phyloP scores from a whole-genome alignment of 176 grass and related monocot species.

The maize (Zea mays) region DNA sequence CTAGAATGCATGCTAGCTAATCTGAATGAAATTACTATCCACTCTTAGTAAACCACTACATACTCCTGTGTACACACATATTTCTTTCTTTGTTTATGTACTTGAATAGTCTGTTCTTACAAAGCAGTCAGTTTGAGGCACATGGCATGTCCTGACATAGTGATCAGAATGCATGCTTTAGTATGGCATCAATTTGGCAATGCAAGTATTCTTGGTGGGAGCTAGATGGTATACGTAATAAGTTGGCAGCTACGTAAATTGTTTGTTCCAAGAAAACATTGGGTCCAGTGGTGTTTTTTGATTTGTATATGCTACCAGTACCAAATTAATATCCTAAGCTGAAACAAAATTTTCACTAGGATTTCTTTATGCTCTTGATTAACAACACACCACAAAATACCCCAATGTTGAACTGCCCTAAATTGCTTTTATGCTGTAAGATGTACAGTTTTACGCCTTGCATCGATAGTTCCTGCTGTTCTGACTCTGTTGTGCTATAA shows the following conservation, averaged over 20 bases:
- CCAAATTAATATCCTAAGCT: no score
- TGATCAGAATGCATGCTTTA: not conserved
- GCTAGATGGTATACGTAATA: not conserved
- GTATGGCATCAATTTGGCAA: not conserved
- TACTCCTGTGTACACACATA: not conserved
- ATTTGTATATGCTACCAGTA: no score
- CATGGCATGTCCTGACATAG: not conserved
- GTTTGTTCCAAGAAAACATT: not conserved
- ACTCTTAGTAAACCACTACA: not conserved
- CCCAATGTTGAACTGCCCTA: not conserved
- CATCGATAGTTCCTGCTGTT: not conserved
- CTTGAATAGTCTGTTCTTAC: not conserved
- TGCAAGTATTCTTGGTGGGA: not conserved
- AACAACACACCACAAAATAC: not conserved
- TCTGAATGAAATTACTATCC: not conserved
- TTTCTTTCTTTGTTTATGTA: not conserved
- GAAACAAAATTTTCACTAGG: not conserved
- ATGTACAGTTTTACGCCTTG: not conserved
- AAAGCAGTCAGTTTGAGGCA: not conserved
- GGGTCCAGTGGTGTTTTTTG: not conserved
- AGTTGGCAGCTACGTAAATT: not conserved
- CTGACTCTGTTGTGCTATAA: conserved; percentile 26
- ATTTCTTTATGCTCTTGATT: not conserved
- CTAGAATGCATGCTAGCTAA: not conserved
- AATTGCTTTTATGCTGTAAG: not conserved